Conservation (phyloP, 1,284 basidiomycete species). For the Chondrostereum purpureum region DNA sequence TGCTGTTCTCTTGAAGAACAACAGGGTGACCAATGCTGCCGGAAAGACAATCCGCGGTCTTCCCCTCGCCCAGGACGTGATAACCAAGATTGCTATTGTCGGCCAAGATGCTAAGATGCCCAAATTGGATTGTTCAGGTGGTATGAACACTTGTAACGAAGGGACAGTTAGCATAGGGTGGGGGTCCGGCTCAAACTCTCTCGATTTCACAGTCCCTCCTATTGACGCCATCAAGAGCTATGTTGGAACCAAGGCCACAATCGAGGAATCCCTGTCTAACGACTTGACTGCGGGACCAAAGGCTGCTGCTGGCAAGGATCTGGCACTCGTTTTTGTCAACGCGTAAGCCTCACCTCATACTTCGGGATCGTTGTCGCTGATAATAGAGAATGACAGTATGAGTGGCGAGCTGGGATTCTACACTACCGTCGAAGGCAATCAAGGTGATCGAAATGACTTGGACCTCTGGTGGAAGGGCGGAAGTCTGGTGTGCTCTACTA, state of each 20-base stretch:
- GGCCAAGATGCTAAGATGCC: conserved; percentile 38
- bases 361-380: not conserved
- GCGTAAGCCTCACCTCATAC: conserved; percentile 16
- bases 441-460: conserved; percentile 25
- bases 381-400: not conserved
- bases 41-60: conserved; percentile 30
- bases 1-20: conserved; percentile 14
- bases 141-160: conserved; percentile 10
- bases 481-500: conserved; percentile 26
- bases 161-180: conserved; percentile 14
- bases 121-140: conserved; percentile 27
- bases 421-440: not conserved
- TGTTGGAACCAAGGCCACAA: conserved; percentile 28
- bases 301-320: conserved; percentile 2
- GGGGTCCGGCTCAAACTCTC: conserved; percentile 13
- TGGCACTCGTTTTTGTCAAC: not conserved
- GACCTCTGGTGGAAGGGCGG: conserved; percentile 49
- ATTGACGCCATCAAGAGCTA: conserved; percentile 12
- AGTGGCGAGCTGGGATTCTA: not conserved
- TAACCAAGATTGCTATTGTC: conserved; percentile 36
- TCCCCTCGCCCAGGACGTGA: conserved; percentile 40
- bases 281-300: conserved; percentile 4
- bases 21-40: conserved; percentile 16
- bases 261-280: conserved; percentile 32
- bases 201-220: conserved; percentile 21